Base-by-base conservation (phyloP, 2,329 filamentous ascomycete species). In the Didymella pinodella region DNA sequence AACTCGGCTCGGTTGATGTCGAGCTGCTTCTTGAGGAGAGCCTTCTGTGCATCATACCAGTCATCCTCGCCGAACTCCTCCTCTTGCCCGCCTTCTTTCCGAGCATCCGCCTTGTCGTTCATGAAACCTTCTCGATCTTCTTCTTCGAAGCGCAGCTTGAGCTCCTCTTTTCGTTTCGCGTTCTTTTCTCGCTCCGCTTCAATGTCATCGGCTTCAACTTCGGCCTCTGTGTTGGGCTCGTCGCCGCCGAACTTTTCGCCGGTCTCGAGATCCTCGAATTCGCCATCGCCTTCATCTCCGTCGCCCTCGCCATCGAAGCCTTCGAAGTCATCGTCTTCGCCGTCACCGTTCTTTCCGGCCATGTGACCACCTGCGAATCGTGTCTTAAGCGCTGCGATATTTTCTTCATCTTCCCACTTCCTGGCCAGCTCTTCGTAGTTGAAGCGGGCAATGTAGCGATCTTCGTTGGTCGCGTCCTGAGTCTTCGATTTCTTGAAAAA, bases 31-130 rank as follows among this genome's bases (percentile, higher is more conserved):
- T 97, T 91, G 59, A 99, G 88, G 75, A 90, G 85, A 31, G 95
- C 92, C 80, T 99, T 99, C 75, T 99, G 95, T 28, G 91, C 87
- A 73, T 98, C 95, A 75, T 99, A 99, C 96, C 96, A 99, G 55
- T 99, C 92, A 74, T 99, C 95, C 78, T 99, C 95, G 51, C 93
- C 95, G 71, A 96, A 98, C 72, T 96, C 90, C 58, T 87, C 82
- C 16, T 60, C 57, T 52, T 94, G 87, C 6, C 87, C 82, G 32
- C 85, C 89, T 29, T 92, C 90, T 63, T 86, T 83, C 34, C 90
- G 85, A 11, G 90, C 90, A 49, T 89, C 87, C 28, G 91, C 88
- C 73, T 96, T 96, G 78, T 95, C 92, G 72, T 96, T 96, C 70
- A 91, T 88, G 75, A 97, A 93, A 0, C 95, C 95, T 74, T 99